Evolutionary conservation across 495 filamentous ascomycete genomes (phyloP).

Genomic region (Penicillium soppii): DNA sequence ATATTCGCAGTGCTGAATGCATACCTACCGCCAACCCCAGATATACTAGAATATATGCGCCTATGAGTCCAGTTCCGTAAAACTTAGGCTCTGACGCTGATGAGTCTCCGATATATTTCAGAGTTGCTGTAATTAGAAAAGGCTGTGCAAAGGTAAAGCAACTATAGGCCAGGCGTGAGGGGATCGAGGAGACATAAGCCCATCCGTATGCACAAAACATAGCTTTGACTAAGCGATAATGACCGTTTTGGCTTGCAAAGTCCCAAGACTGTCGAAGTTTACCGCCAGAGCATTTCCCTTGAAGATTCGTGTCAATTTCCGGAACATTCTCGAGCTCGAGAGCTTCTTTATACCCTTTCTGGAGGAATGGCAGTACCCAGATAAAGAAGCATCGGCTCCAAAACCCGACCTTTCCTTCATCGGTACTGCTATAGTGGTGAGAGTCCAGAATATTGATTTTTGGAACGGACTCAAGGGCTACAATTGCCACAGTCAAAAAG

Average conservation of each 20-base stretch:
- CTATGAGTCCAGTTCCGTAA: neutral
- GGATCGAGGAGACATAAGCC: neutral
- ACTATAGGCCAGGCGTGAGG: neutral
- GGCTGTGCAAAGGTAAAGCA: neutral
- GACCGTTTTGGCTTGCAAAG: neutral
- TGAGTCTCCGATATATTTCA: neutral
- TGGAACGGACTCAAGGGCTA: conserved; percentile 18
- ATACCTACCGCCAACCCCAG: neutral
- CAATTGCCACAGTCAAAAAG: conserved; percentile 9
- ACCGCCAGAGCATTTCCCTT: neutral
- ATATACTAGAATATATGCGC: neutral
- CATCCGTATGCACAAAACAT: neutral
- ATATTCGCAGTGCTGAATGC: neutral
- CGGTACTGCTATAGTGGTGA: conserved; percentile 8
- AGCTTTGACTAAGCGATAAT: neutral
- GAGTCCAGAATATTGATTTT: conserved; percentile 5
- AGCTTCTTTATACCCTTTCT: conserved; percentile 16
- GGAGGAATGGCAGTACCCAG: conserved; percentile 25
- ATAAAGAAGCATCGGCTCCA: conserved; percentile 24
- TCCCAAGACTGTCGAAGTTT: neutral
- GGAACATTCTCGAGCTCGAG: conserved; percentile 24
- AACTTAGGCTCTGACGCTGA: neutral
- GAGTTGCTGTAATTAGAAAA: neutral
- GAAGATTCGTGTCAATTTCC: neutral
- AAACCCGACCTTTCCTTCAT: conserved; percentile 18